Evolutionary conservation across 2,329 filamentous ascomycete genomes (phyloP), one percentile per base, ranked within the genome.

Genomic region (Curvularia lunata): DNA sequence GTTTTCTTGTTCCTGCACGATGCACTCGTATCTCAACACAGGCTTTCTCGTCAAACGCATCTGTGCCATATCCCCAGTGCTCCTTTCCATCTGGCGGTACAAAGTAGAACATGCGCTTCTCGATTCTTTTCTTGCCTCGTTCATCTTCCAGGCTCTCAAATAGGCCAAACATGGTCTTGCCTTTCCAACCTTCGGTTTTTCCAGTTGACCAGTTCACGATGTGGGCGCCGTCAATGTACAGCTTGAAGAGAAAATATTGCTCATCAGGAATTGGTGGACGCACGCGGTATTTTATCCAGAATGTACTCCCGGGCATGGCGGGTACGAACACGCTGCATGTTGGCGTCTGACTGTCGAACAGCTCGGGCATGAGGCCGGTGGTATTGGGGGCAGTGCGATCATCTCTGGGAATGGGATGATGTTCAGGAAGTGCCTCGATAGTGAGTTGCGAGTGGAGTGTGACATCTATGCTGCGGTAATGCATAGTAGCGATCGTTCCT

Each of bases 151-250:
- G 64, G 37, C 66, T 66, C 60, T 78, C 73, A 53, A 75, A 81
- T 6, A 82, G 61, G 3, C 72, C 79, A 64, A 79, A 82, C 70
- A 81, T 76, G 0, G 76, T 77, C 62, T 79, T 80, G 0, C 81
- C 81, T 18, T 65, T 70, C 74, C 75, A 82, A 3, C 64, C 65
- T 12, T 82, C 73, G 16, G 77, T 70, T 48, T 74, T 75, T 2
- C 79, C 79, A 1, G 74, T 74, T 2, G 77, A 76, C 81, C 81
- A 83, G 58, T 70, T 81, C 9, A 80, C 67, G 13, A 81, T 61
- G 28, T 73, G 71, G 25, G 64, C 64, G 16, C 72, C 75, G 34
- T 79, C 72, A 58, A 81, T 67, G 60, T 77, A 77, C 28, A 82
- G 67, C 64, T 82, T 82, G 75, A 83, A 83, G 58, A 81, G 75